A percentile compares a stretch with the other conserved stretches of the same genome.
Conservation (phyloP, 1,139 yeast species). For the Debaryomyces fabryi region DNA sequence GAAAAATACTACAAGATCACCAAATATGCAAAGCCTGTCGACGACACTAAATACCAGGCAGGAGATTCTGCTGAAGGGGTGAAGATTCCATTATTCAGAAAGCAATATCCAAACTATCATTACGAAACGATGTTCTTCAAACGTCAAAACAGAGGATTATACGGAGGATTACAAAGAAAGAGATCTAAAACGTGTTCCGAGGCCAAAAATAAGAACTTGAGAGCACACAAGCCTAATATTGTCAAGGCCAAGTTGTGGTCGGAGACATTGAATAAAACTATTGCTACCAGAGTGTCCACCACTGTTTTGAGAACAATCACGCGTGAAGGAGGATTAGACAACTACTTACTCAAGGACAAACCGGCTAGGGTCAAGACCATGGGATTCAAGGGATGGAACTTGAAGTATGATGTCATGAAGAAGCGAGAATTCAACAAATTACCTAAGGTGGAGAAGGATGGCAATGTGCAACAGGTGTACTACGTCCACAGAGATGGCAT, state of each 20-base stretch:
- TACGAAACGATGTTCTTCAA: conserved; percentile 78
- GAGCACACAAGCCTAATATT: conserved; percentile 84
- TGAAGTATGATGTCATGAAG: conserved; percentile 71
- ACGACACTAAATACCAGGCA: conserved; percentile 35
- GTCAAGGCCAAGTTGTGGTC: conserved; percentile 80
- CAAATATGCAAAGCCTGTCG: conserved; percentile 42
- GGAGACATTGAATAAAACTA: conserved; percentile 62
- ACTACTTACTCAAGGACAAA: conserved; percentile 81
- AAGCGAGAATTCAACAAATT: conserved; percentile 29
- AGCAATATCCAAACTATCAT: conserved; percentile 73
- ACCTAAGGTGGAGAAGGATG: conserved; percentile 32
- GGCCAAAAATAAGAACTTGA: conserved; percentile 67
- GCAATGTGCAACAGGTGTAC: conserved; percentile 45
- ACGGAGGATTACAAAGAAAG: conserved; percentile 83
- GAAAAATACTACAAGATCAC: conserved; percentile 44
- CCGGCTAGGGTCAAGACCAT: conserved; percentile 88
- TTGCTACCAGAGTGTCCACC: conserved; percentile 69
- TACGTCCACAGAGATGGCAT: conserved; percentile 52
- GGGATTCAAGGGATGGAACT: conserved; percentile 90
- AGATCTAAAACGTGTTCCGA: conserved; percentile 82
- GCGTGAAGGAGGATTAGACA: conserved; percentile 93
- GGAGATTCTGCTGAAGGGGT: conserved; percentile 40
- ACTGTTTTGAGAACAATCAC: conserved; percentile 83
- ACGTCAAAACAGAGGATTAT: conserved; percentile 84
- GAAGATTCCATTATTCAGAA: conserved; percentile 50